Evolutionary conservation across 768 basidiomycete genomes (phyloP), one percentile per base, ranked within the genome.

Genomic region (Pulveroboletus sp.): DNA sequence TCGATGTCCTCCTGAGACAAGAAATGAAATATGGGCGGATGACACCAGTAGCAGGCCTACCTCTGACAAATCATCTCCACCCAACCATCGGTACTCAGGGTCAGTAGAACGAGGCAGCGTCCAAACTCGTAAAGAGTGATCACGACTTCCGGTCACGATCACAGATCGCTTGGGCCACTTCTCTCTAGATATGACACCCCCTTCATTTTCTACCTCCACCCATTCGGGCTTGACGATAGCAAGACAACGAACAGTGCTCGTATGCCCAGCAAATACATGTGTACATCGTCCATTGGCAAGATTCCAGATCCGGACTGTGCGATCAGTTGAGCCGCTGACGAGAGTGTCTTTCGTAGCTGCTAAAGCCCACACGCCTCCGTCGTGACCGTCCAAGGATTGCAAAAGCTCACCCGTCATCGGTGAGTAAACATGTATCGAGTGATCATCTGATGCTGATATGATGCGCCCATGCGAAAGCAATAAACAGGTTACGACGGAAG

Each of bases 281-380:
- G 88, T 92, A 64, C 93, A 94, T 39, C 77, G 74, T 2, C 90
- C 88, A 5, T 79, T 85, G 32, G 78, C 68, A 31, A 95, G 73
- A 61, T 94, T 85, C 94, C 93, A 97, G 33, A 94, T 87, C 41
- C 94, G 77, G 46, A 97, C 90, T 0, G 92, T 94, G 24, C 94
- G 83, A 71, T 97, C 94, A 8, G 94, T 97, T 12, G 89, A 91
- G 5, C 94, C 94, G 57, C 87, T 92, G 56, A 95, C 94, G 16
- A 94, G 79, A 23, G 87, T 80, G 65, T 92, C 83, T 73, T 89
- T 90, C 66, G 79, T 90, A 31, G 87, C 85, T 5, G 89, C 88
- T n/a, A 98, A 73, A 14, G 94, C 94, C 94, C 94, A 98, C 2
- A 98, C 93, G 16, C 94, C 94, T 42, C 94, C 94, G 57, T 93